Evolutionary conservation across 768 basidiomycete species (phyloP).

Genomic region (Boletus subcaerulescens): DNA sequence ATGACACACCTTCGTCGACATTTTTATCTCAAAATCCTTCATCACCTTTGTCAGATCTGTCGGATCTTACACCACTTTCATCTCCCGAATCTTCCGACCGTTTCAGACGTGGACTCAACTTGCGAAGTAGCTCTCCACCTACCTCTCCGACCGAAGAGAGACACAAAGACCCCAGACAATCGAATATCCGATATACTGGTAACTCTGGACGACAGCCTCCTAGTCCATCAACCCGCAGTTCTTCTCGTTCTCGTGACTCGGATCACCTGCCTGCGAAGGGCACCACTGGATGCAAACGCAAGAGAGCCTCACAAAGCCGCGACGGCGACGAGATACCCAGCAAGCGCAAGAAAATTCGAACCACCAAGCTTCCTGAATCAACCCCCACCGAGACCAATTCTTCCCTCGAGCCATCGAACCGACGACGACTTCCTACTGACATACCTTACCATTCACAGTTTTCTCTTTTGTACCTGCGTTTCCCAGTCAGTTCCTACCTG

Average conservation of each 20-base stretch:
- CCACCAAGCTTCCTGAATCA: neutral
- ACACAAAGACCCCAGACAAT: neutral
- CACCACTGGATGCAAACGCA: conserved; percentile 17
- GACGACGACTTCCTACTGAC: conserved; percentile 50
- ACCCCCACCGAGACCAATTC: neutral
- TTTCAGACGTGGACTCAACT: neutral
- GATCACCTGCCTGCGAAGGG: conserved; percentile 19
- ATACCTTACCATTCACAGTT: conserved; percentile 49
- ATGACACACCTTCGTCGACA: neutral
- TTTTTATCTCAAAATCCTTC: conserved; percentile 11
- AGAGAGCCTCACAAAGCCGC: conserved; percentile 5
- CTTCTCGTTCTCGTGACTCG: neutral
- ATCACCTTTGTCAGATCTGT: conserved; percentile 28
- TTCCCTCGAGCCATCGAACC: conserved; percentile 9
- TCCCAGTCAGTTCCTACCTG: conserved; percentile 60
- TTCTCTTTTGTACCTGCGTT: conserved; percentile 66
- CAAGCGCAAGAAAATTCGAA: conserved; percentile 13
- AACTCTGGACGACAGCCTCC: neutral
- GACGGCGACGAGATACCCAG: conserved; percentile 7
- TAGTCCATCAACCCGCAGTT: conserved; percentile 1
- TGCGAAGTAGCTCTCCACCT: conserved; percentile 14
- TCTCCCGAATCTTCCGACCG: conserved; percentile 17
- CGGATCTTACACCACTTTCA: conserved; percentile 30
- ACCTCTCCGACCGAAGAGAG: conserved; percentile 15
- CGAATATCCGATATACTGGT: neutral